phyloP scores from a whole-genome alignment of 768 basidiomycete genomes.

The Leccinum subgranulosum region DNA sequence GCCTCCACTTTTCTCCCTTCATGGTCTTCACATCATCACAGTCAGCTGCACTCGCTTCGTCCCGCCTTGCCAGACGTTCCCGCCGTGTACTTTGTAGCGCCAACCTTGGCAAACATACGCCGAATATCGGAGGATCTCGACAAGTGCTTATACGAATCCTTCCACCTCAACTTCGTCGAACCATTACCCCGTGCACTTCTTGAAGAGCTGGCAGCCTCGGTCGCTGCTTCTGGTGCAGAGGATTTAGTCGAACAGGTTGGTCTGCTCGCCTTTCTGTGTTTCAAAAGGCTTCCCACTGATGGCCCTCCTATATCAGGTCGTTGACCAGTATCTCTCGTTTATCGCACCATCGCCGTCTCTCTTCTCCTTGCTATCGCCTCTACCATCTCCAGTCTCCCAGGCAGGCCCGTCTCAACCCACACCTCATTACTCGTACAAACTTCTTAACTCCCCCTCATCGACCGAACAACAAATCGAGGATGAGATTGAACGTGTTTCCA shows the following conservation, averaged over 20 bases:
- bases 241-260: conserved; percentile 77
- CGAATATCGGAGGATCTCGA: conserved; percentile 93
- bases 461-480: conserved; percentile 88
- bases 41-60: conserved; percentile 86
- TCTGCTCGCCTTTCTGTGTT: background rate
- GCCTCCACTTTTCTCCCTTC: conserved; percentile 1
- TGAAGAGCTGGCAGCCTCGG: conserved; percentile 89
- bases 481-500: conserved; percentile 89
- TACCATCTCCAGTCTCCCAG: conserved; percentile 35
- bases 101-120: conserved; percentile 79
- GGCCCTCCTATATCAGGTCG: conserved; percentile 49
- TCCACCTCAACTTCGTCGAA: conserved; percentile 93
- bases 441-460: conserved; percentile 89
- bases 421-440: conserved; percentile 66
- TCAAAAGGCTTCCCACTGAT: background rate
- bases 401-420: conserved; percentile 35
- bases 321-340: conserved; percentile 97
- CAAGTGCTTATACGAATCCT: conserved; percentile 87
- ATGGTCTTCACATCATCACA: conserved; percentile 30
- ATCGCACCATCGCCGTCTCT: conserved; percentile 89
- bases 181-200: conserved; percentile 83
- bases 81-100: conserved; percentile 94
- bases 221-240: conserved; percentile 79
- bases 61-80: conserved; percentile 94
- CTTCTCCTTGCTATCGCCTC: conserved; percentile 81